Percentiles rank a stretch among this genome's conserved stretches.
phyloP scores from a whole-genome alignment of 176 grass and related monocot genomes.

The Olyra latifolia region DNA sequence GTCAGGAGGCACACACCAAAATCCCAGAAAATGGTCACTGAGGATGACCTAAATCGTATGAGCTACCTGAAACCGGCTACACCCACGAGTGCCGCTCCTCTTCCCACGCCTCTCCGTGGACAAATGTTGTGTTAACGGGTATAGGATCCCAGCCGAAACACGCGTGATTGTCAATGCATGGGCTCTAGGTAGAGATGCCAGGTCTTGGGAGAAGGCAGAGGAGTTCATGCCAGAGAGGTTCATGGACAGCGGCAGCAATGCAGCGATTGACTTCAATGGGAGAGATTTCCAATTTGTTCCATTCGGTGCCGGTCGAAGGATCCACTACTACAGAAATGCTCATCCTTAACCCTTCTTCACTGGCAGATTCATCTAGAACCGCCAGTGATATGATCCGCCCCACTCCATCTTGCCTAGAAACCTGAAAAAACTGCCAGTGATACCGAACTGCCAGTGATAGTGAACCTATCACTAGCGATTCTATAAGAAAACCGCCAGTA shows the following conservation, averaged over 20 bases:
- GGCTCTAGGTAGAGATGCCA: conserved; percentile 37
- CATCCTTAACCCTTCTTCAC: too few relatives aligned
- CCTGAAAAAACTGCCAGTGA: too few relatives aligned
- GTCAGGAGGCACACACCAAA: neutral
- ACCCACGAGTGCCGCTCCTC: conserved; percentile 38
- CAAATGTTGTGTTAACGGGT: conserved; percentile 12
- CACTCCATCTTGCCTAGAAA: too few relatives aligned
- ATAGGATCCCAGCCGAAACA: conserved; percentile 33
- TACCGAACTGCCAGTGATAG: too few relatives aligned
- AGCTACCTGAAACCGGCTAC: conserved; percentile 27
- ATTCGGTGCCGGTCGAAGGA: conserved; percentile 36
- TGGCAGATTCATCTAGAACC: too few relatives aligned
- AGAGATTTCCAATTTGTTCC: conserved; percentile 41
- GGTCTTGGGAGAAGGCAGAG: conserved; percentile 17
- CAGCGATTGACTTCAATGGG: conserved; percentile 11
- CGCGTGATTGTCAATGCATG: conserved; percentile 38
- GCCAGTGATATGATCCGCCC: too few relatives aligned
- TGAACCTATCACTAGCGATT: too few relatives aligned
- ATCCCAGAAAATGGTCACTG: neutral
- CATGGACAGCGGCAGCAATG: neutral
- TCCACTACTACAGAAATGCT: too few relatives aligned
- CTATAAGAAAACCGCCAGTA: too few relatives aligned
- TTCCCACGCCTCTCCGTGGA: conserved; percentile 32
- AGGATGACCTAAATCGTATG: conserved; percentile 13
- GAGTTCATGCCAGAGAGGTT: conserved; percentile 48